Base-by-base conservation (phyloP, 2,329 filamentous ascomycete genomes). In the Diaporthe longicolla region DNA sequence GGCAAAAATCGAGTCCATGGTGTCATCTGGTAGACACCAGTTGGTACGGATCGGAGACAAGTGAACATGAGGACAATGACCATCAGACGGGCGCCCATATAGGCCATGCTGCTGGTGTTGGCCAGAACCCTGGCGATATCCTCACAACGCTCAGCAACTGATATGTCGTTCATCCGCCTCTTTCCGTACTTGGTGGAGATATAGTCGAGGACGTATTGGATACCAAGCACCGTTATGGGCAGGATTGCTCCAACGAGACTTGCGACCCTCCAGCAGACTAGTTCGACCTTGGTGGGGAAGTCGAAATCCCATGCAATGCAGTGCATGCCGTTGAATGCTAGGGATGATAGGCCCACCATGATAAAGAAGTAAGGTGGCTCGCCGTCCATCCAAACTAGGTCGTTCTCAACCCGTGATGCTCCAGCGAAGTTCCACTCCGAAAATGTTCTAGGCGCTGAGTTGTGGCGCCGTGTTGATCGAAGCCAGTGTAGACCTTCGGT, bases 251-350 rank as follows among this genome's bases (percentile, higher is more conserved):
- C 21, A 13, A 35, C 3, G 21, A 57, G 29, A 57, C 54, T 57
- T n/a, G 54, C 26, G 21, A 57, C 7, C 29, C 54, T 57, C 54
- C 54, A 57, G 21, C 54, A 57, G n/a, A 35, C 9, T 9, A n/a
- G 19, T 29, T 57, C 54, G 9, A 19, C 6, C 29, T 2, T 5
- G 29, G 29, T 35, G 9, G 54, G 54, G 32, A 57, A 57, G 9
- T 57, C 29, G 54, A 35, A 57, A 57, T 57, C 37, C 54, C 54
- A 57, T 7, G 54, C 54, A 29, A 57, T n/a, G 29, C 54, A 57
- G 26, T 57, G 54, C 54, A 57, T 57, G 2, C 29, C 54, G 54
- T 26, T 26, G 29, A 57, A 57, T 29, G 10, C 54, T 10, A 57
- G 8, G 19, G 54, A 57, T 35, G 54, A 57, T n/a, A 57, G 3